Base-by-base conservation (phyloP, 352 stramenopile species). In the Phytophthora macrochlamydospora region DNA sequence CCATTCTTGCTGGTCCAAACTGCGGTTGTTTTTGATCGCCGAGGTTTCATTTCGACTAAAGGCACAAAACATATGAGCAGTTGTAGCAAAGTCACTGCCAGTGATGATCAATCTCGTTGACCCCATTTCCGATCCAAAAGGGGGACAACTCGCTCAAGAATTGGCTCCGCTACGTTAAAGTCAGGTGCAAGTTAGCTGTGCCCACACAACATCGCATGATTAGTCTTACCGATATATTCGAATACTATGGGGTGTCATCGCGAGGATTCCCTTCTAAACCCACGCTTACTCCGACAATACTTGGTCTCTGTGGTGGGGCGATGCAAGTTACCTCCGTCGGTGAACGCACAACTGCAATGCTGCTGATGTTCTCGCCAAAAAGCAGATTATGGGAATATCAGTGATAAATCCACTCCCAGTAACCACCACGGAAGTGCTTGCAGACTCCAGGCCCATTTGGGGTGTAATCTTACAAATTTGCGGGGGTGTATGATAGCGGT, bases 361-460 rank as follows among this genome's bases (percentile, higher is more conserved):
- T 63, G 32, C 32, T 59, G 11, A 51, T 35, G 29, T 43, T 51
- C 4, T 56, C 31, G 11, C 71, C 78, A 62, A 87, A 69, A n/a
- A 51, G 53, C 76, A 87, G 8, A 45, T 18, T 30, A 83, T 62
- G 3, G 57, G 54, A 30, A 64, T 74, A 2, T 62, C 48, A 2
- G 58, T 24, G 40, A 45, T 69, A 33, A 87, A 87, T 18, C 61
- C 73, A 18, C 13, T 69, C n/a, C 78, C 78, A 50, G 64, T 37
- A 30, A 87, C 42, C 2, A 61, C 45, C 28, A 83, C 13, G 7
- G 40, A 43, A 2, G 71, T 76, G n/a, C 56, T 68, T 0, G 45
- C 54, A 42, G 51, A 60, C 2, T 38, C 29, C 2, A 71, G 53
- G 12, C 71, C 74, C 24, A 79, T 52, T 32, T 59, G 56, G 37